Base-by-base conservation (phyloP, 2,329 filamentous ascomycete species). In the Aspergillus sp. region DNA sequence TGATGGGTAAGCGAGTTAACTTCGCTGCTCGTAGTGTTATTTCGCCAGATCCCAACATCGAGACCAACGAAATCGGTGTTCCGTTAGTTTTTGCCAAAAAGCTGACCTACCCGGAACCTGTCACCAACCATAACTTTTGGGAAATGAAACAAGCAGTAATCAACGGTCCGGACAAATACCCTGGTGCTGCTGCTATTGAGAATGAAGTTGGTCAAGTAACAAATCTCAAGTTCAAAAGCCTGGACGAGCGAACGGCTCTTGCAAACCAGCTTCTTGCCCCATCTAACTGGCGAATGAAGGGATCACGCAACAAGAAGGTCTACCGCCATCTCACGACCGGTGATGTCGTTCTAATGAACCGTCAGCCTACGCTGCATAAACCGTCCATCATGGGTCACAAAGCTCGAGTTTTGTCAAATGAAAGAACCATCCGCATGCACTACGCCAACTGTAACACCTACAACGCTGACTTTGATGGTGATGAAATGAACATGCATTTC, bases 401-500 rank as follows among this genome's bases (percentile, higher is more conserved):
- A 57, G 93, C 93, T 40, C 82, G 90, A 47, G 91, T 98, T 5
- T 72, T 98, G 12, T 88, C 89, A 0, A 90, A 90, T 31, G 94
- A 98, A 67, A 95, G 95, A 71, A 97, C 93, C 0, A 90, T 98
- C 64, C 90, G 93, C 53, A 97, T 98, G 91, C 93, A 98, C 73
- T 98, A 98, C 70, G 91, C 93, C 58, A 98, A 98, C 66, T 97
- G 93, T 67, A 98, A 98, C 62, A 96, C 93, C 0, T 98, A 98
- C 76, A 98, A 98, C 58, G 93, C 93, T 29, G 93, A 98, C 76
- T 98, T 98, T 62, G 94, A 98, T 61, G 93, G 93, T 66, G 93
- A 98, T 64, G 93, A 98, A 68, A 98, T 98, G 93, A 98, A 98
- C 67, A 94, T 98, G 90, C 93, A 98, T 69, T 97, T 98, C 61